phyloP scores from a whole-genome alignment of 768 basidiomycete genomes.

The Auricularia heimuer region DNA sequence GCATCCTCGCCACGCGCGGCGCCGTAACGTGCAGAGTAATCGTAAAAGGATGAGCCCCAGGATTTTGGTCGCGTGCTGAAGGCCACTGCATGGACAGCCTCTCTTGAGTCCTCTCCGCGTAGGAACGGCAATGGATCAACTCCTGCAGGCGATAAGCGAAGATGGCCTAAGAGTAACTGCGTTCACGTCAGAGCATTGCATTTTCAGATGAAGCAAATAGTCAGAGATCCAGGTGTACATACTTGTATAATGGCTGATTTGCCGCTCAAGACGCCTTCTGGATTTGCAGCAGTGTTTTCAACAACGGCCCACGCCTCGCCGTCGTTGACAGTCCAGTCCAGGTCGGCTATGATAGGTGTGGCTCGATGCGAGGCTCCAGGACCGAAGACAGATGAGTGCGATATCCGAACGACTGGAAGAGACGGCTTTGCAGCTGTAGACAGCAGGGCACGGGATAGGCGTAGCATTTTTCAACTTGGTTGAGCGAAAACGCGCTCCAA shows the following conservation, averaged over 20 bases:
- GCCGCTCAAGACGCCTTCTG: conserved; percentile 23
- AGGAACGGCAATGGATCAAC: conserved; percentile 64
- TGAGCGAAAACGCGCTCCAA: no score
- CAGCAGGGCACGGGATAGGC: neutral
- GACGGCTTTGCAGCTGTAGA: neutral
- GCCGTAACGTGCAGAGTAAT: conserved; percentile 89
- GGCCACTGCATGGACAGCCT: conserved; percentile 47
- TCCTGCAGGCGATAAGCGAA: conserved; percentile 61
- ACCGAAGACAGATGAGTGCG: conserved; percentile 6
- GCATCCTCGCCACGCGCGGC: conserved; percentile 79
- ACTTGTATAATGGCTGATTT: conserved; percentile 61
- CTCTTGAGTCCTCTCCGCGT: conserved; percentile 36
- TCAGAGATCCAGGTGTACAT: conserved; percentile 9
- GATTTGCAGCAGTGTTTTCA: conserved; percentile 40
- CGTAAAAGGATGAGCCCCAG: conserved; percentile 69
- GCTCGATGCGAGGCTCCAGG: conserved; percentile 21
- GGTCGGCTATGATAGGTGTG: conserved; percentile 38
- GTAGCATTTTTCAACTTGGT: neutral
- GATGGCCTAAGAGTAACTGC: conserved; percentile 50
- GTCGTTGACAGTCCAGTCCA: conserved; percentile 51
- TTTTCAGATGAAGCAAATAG: no score
- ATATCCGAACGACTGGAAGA: conserved; percentile 9
- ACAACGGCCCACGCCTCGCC: conserved; percentile 71
- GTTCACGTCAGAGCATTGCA: neutral
- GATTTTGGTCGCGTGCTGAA: conserved; percentile 53